A percentile compares a stretch with the other conserved stretches of the same genome.
Conservation (phyloP, 2,329 filamentous ascomycete genomes). For the Colletotrichum somersetense region DNA sequence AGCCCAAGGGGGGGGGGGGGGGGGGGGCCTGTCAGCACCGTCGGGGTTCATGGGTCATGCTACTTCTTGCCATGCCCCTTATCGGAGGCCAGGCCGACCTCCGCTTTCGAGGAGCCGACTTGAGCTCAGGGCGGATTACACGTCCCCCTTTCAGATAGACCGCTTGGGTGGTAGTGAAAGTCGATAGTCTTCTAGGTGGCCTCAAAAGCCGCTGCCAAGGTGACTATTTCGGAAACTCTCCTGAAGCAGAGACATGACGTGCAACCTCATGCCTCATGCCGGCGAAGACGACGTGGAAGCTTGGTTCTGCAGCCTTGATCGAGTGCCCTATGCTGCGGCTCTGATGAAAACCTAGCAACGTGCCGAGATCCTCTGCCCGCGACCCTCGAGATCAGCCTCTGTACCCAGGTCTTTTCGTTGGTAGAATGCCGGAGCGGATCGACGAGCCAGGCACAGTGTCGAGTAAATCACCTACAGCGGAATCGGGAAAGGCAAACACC, state of each 20-base stretch:
- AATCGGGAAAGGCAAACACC: neutral
- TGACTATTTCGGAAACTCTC: no score
- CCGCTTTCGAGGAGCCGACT: neutral
- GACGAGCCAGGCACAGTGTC: neutral
- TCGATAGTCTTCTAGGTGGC: neutral
- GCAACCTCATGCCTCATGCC: neutral
- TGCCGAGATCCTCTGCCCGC: neutral
- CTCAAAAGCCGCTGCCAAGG: neutral
- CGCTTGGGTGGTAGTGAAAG: neutral
- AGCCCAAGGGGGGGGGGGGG: neutral
- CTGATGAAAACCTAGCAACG: neutral
- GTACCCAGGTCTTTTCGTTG: neutral
- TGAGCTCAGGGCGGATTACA: neutral
- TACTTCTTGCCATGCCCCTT: neutral
- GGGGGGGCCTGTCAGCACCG: neutral
- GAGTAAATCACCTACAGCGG: conserved; percentile 7
- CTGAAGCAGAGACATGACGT: neutral
- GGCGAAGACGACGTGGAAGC: neutral
- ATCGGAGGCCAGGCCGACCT: conserved; percentile 4
- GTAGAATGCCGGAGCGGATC: neutral
- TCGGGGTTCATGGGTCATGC: neutral
- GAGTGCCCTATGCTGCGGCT: neutral
- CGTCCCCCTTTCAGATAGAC: neutral
- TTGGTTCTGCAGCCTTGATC: neutral
- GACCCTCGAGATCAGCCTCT: neutral